Evolutionary conservation across 2,329 filamentous ascomycete species (phyloP).

Genomic region (Trichoderma oligosporum): DNA sequence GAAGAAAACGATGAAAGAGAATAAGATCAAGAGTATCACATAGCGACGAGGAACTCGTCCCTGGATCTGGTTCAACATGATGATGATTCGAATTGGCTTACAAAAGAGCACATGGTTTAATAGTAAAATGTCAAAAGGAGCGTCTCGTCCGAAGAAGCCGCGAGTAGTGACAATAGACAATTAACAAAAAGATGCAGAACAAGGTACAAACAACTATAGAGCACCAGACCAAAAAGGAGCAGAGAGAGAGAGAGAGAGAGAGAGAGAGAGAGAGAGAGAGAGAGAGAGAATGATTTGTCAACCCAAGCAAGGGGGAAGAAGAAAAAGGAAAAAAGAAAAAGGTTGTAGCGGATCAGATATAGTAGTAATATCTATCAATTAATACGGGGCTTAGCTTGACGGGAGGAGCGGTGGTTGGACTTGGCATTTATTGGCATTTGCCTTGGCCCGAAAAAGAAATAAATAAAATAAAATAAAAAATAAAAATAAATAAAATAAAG

Average conservation of each 20-base stretch:
- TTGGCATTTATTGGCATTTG: not conserved
- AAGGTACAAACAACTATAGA: too few relatives aligned
- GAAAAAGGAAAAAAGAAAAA: too few relatives aligned
- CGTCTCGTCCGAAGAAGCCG: not conserved
- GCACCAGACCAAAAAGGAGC: not conserved
- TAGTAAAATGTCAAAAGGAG: not conserved
- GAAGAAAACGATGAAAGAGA: constrained; percentile 26
- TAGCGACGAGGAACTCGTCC: constrained; percentile 35
- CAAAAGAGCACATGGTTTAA: constrained; percentile 9
- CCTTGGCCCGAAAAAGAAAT: not conserved
- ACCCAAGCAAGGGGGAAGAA: too few relatives aligned
- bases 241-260: not conserved
- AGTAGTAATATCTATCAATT: too few relatives aligned
- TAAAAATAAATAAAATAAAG: too few relatives aligned
- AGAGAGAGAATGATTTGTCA: too few relatives aligned
- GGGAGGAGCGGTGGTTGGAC: too few relatives aligned
- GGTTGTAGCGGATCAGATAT: too few relatives aligned
- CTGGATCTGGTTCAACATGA: constrained; percentile 33
- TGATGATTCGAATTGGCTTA: not conserved
- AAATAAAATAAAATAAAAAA: too few relatives aligned
- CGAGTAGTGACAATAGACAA: too few relatives aligned
- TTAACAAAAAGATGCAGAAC: too few relatives aligned
- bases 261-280: not conserved
- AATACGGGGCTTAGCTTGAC: too few relatives aligned
- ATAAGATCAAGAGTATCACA: constrained; percentile 29